Percentiles rank a stretch among this genome's conserved stretches.
phyloP scores from a whole-genome alignment of 192 early-diverging fungal genomes.

The Chytriomyces sp. region DNA sequence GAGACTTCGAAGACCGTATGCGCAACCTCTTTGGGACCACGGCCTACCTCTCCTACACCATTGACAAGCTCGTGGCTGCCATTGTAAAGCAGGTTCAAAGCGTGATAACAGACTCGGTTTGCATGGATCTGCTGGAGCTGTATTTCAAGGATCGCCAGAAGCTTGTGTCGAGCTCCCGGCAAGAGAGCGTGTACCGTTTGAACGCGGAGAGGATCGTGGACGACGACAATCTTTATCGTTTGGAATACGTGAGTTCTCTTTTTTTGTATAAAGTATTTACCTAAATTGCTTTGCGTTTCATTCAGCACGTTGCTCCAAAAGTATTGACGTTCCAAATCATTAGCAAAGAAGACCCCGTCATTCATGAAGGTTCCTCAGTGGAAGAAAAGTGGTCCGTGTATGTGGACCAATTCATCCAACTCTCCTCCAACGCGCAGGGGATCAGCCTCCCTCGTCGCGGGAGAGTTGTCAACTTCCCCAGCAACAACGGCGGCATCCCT shows the following conservation, averaged over 20 bases:
- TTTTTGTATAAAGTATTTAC: slow-evolving; percentile 31
- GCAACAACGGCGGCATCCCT: background rate
- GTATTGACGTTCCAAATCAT: slow-evolving; percentile 86
- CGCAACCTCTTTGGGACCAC: slow-evolving; percentile 87
- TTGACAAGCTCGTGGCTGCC: slow-evolving; percentile 84
- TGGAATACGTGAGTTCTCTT: slow-evolving; percentile 72
- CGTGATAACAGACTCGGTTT: slow-evolving; percentile 68
- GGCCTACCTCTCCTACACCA: slow-evolving; percentile 85
- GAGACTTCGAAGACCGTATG: slow-evolving; percentile 83
- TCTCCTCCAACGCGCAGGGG: slow-evolving; percentile 60
- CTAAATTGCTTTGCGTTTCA: background rate
- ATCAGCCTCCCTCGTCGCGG: slow-evolving; percentile 38
- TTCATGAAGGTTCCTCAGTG: slow-evolving; percentile 76
- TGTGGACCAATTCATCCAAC: slow-evolving; percentile 91
- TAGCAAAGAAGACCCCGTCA: slow-evolving; percentile 83
- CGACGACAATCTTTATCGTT: slow-evolving; percentile 78
- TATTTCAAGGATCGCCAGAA: slow-evolving; percentile 54
- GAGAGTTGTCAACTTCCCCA: background rate
- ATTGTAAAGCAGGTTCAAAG: slow-evolving; percentile 78
- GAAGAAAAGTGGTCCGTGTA: slow-evolving; percentile 97
- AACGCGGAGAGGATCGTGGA: slow-evolving; percentile 46
- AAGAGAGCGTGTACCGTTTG: slow-evolving; percentile 57
- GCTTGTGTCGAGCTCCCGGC: slow-evolving; percentile 35
- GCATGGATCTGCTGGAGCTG: slow-evolving; percentile 52
- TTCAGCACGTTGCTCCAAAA: slow-evolving; percentile 54